These are phyloP conservation scores for Vigna reflexopilosa DNA, from an alignment of 306 rosid species.

Conservation along the genomic window DNA sequence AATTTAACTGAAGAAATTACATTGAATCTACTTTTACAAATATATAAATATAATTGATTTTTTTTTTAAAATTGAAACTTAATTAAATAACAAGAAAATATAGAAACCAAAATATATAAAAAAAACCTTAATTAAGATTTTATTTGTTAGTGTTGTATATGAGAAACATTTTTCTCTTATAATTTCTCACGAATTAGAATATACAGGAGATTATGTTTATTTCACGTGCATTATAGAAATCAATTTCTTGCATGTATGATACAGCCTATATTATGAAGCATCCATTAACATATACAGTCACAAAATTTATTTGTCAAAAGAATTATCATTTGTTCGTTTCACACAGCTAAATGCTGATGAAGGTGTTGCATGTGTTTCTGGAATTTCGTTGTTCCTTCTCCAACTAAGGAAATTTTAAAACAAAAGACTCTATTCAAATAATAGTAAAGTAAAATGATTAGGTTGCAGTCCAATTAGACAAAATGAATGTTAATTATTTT, in stretches of 20 bases:
- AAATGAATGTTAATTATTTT: conserved; percentile 54
- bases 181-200: not conserved
- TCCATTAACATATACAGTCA: no score
- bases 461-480: conserved; percentile 55
- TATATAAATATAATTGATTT: no score
- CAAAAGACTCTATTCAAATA: conserved; percentile 18
- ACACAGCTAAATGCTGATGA: not conserved
- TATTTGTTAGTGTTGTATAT: no score
- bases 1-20: no score
- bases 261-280: no score
- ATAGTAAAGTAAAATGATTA: conserved; percentile 50
- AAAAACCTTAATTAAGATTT: no score
- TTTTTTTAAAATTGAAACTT: no score
- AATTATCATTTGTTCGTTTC: no score
- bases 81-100: no score
- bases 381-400: conserved; percentile 12
- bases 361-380: conserved; percentile 23
- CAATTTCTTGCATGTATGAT: conserved; percentile 1
- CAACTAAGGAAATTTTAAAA: not conserved
- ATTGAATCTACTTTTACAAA: no score
- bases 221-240: not conserved
- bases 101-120: no score
- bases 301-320: no score
- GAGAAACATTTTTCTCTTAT: not conserved
- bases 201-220: conserved; percentile 23